Base-by-base conservation (phyloP, 1,284 basidiomycete species). In the Rhodotorula sp. region DNA sequence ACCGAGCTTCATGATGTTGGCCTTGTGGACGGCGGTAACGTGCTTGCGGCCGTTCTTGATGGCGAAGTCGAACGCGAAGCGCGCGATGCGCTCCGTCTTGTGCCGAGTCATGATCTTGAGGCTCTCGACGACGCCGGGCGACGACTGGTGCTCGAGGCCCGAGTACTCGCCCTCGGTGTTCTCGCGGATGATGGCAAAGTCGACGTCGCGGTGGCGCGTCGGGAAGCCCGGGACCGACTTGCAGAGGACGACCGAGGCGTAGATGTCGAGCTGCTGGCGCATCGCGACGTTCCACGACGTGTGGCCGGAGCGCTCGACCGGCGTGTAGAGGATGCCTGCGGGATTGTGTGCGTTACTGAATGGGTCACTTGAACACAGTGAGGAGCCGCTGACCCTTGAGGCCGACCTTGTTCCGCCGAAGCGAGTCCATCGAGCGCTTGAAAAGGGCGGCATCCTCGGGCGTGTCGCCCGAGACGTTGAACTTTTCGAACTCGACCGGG, bases 141-240 rank as follows among this genome's bases (percentile, higher is more conserved):
- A 97, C 79, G 92, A 94, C 73, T 95, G 92, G 85, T 99, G 97
- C 83, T 99, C 97, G 76, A 99, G 85, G 70, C 97, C 97, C 78
- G 94, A 96, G 86, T 99, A 99, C 85, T 99, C 97, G 79, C 97
- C 97, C 86, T 99, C 97, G 34, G 97, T 99, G 86, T 99, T 99
- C 84, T 99, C 97, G 84, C 97, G 94, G 82, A 99, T 98, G 83
- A 99, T 95, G 79, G 92, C 94, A 83, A 97, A 97, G 85, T 99
- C 96, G 81, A 99, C 97, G 81, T 97, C 90, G 75, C 89, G 86
- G 85, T 99, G 96, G 79, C 96, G 91, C 57, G 97, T 98, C 55
- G 94, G 91, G 85, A 95, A 89, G 65, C 97, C 97, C n/a, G 94
- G 91, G 67, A 99, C 89, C 64, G 95, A 94, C 84, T 98, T 98